Evolutionary conservation across 1,284 basidiomycete genomes (phyloP).

Genomic region (Austroboletus olivaceoglutinosus): DNA sequence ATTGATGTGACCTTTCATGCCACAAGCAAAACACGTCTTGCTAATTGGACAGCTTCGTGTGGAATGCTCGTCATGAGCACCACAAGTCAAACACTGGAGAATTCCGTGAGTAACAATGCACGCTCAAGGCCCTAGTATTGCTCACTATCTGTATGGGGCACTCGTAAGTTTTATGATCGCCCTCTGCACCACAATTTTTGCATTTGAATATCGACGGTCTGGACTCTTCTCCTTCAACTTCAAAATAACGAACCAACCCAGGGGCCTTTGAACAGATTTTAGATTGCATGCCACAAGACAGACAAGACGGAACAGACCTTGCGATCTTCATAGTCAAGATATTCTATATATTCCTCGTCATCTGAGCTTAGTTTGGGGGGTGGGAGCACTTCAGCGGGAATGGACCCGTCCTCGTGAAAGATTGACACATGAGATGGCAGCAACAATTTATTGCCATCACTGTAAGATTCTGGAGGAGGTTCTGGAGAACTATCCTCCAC

Average conservation of each 20-base stretch:
- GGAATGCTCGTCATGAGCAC: slow-evolving; percentile 80
- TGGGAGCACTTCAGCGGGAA: slow-evolving; percentile 47
- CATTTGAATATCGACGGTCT: slow-evolving; percentile 54
- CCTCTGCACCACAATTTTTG: slow-evolving; percentile 71
- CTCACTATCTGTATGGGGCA: slow-evolving; percentile 70
- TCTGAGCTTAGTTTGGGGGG: slow-evolving; percentile 40
- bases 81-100: slow-evolving; percentile 81
- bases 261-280: slow-evolving; percentile 28
- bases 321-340: slow-evolving; percentile 66
- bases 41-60: slow-evolving; percentile 82
- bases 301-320: slow-evolving; percentile 41
- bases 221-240: slow-evolving; percentile 41
- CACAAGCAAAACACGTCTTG: slow-evolving; percentile 83
- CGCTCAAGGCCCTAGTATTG: slow-evolving; percentile 9
- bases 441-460: slow-evolving; percentile 38
- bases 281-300: slow-evolving; percentile 1
- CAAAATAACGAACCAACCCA: slow-evolving; percentile 62
- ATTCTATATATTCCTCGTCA: slow-evolving; percentile 65
- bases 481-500: slow-evolving; percentile 2
- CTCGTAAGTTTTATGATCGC: slow-evolving; percentile 59
- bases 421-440: slow-evolving; percentile 67
- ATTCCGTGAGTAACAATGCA: slow-evolving; percentile 3
- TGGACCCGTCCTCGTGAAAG: slow-evolving; percentile 33
- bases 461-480: slow-evolving; percentile 8
- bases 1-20: slow-evolving; percentile 83